Evolutionary conservation across 169 alveolate species (phyloP).

Genomic region (Plasmodium vivax): DNA sequence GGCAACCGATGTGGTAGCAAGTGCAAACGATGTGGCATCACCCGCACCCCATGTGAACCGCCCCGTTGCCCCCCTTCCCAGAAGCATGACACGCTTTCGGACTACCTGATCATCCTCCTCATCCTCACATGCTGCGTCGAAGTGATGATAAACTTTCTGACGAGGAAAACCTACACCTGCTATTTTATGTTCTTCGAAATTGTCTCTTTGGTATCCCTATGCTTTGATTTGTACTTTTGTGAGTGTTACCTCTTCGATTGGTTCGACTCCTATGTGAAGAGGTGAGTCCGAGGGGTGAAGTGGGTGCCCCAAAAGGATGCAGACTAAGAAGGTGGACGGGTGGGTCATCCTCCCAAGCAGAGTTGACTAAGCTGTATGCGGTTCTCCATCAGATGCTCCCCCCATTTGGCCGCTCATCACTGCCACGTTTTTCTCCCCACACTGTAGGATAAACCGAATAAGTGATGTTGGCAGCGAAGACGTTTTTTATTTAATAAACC

Average conservation of each 20-base stretch:
- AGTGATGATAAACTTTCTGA: not conserved
- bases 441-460: not conserved
- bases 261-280: constrained; percentile 6
- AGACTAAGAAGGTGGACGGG: not conserved
- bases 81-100: constrained; percentile 25
- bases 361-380: too few relatives aligned
- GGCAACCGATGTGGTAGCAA: not conserved
- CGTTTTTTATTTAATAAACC: constrained; percentile 5
- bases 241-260: constrained; percentile 31
- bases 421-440: not conserved
- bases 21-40: not conserved
- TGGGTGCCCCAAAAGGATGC: not conserved
- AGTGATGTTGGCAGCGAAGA: constrained; percentile 1
- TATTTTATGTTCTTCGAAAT: constrained; percentile 51
- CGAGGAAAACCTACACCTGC: constrained; percentile 6
- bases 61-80: not conserved
- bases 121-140: constrained; percentile 4
- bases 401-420: not conserved
- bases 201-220: constrained; percentile 11
- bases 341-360: not conserved
- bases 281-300: not conserved
- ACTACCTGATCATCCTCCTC: constrained; percentile 5
- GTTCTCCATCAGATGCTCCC: not conserved
- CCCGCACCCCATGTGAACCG: not conserved
- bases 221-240: constrained; percentile 20